A percentile compares a stretch with the other conserved stretches of the same genome.
Evolutionary conservation across 768 basidiomycete genomes (phyloP).

Genomic region (Mycena pura): DNA sequence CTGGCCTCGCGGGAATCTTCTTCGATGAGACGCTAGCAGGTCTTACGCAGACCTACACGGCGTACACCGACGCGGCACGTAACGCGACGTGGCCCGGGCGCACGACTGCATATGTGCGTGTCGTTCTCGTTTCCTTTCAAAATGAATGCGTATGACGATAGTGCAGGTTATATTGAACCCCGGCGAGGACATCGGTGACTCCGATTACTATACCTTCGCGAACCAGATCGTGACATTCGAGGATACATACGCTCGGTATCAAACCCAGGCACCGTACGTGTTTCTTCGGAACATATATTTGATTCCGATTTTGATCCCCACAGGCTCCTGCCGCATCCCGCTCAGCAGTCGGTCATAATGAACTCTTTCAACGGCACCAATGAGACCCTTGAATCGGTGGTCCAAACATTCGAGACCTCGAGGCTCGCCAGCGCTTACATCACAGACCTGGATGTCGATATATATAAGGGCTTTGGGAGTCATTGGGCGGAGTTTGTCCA

Average conservation of each 20-base stretch:
- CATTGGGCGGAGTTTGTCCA: not conserved
- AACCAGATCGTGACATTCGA: constrained; percentile 17
- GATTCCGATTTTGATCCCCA: not conserved
- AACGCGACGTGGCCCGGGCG: not conserved
- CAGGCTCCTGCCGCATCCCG: constrained; percentile 13
- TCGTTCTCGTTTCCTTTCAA: not conserved
- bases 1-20: constrained; percentile 7
- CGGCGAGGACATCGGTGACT: constrained; percentile 3
- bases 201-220: constrained; percentile 8
- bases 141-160: not conserved
- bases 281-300: not conserved
- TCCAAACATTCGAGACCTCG: not conserved
- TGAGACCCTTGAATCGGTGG: constrained; percentile 6
- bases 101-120: constrained; percentile 7
- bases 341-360: constrained; percentile 15
- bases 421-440: constrained; percentile 2
- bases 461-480: constrained; percentile 9
- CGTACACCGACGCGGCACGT: not conserved
- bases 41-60: not conserved
- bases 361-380: not conserved
- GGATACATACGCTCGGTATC: constrained; percentile 6
- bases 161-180: constrained; percentile 14
- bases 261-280: constrained; percentile 7
- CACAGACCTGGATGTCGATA: constrained; percentile 1
- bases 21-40: constrained; percentile 14